phyloP scores from a whole-genome alignment of 805 yeast genomes.

The Teunomyces stri region DNA sequence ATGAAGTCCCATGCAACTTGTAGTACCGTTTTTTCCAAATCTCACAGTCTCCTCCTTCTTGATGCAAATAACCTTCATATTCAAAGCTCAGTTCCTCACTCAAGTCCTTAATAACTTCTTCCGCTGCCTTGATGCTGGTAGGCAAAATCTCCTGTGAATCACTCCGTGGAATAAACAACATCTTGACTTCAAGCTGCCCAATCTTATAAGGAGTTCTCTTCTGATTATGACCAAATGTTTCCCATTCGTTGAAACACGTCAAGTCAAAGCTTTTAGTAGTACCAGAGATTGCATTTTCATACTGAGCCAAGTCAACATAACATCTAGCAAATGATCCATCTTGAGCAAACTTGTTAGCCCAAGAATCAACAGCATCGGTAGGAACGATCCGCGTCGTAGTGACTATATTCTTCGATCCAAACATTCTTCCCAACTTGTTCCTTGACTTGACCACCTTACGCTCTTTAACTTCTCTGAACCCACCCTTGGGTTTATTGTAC shows the following conservation, averaged over 20 bases:
- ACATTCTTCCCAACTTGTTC: slow-evolving; percentile 44
- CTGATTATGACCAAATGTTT: slow-evolving; percentile 22
- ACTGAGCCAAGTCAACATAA: slow-evolving; percentile 59
- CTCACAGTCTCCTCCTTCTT: slow-evolving; percentile 88
- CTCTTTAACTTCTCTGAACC: slow-evolving; percentile 59
- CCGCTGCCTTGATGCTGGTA: slow-evolving; percentile 55
- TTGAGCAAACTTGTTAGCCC: slow-evolving; percentile 66
- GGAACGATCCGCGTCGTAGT: slow-evolving; percentile 53
- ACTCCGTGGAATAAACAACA: slow-evolving; percentile 67
- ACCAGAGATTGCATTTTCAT: slow-evolving; percentile 56
- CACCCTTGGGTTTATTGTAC: slow-evolving; percentile 50
- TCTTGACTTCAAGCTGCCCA: slow-evolving; percentile 64
- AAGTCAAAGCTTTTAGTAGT: slow-evolving; percentile 49
- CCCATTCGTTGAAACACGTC: slow-evolving; percentile 82
- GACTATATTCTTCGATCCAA: slow-evolving; percentile 48
- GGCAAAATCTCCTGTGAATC: slow-evolving; percentile 65
- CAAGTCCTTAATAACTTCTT: slow-evolving; percentile 33
- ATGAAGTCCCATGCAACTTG: slow-evolving; percentile 65
- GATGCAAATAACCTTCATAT: slow-evolving; percentile 73
- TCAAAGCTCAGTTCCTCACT: slow-evolving; percentile 19
- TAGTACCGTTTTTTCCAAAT: slow-evolving; percentile 73
- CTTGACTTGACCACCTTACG: slow-evolving; percentile 47
- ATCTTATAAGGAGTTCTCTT: slow-evolving; percentile 52
- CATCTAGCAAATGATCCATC: slow-evolving; percentile 90
- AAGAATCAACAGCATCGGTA: slow-evolving; percentile 51